phyloP scores from a whole-genome alignment of 1,139 yeast genomes.

The Geotrichum australiense region DNA sequence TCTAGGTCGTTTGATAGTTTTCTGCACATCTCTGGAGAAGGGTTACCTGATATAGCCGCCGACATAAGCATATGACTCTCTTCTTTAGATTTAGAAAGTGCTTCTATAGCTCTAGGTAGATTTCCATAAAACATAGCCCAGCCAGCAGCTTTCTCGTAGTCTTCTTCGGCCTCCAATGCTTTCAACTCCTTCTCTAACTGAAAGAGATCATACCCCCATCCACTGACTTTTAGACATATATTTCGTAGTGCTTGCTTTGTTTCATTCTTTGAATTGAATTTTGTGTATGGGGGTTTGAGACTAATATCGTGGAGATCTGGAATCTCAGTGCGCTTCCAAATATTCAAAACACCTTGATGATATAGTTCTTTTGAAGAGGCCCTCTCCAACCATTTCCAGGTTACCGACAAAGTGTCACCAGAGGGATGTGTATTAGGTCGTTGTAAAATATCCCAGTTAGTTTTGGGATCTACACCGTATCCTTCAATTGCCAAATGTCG shows the following conservation, averaged over 20 bases:
- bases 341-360: conserved; percentile 79
- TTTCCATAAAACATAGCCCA: conserved; percentile 97
- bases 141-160: conserved; percentile 87
- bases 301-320: conserved; percentile 40
- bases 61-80: conserved; percentile 72
- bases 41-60: conserved; percentile 91
- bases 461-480: conserved; percentile 64
- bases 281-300: conserved; percentile 16
- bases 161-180: conserved; percentile 51
- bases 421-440: conserved; percentile 23
- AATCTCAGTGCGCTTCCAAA: conserved; percentile 79
- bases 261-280: conserved; percentile 25
- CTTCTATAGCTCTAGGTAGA: conserved; percentile 69
- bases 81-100: conserved; percentile 51
- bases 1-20: conserved; percentile 79
- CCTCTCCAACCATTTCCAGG: conserved; percentile 86
- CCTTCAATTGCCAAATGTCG: conserved; percentile 64
- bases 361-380: conserved; percentile 75
- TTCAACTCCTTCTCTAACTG: conserved; percentile 69
- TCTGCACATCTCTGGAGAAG: conserved; percentile 76
- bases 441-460: conserved; percentile 57
- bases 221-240: conserved; percentile 76
- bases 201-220: conserved; percentile 78
- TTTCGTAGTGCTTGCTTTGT: conserved; percentile 47
- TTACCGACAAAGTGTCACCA: conserved; percentile 54